Percentiles rank a stretch among this genome's conserved stretches.
Conservation (phyloP, 192 early-diverging fungal species). For the Podila verticillata region DNA sequence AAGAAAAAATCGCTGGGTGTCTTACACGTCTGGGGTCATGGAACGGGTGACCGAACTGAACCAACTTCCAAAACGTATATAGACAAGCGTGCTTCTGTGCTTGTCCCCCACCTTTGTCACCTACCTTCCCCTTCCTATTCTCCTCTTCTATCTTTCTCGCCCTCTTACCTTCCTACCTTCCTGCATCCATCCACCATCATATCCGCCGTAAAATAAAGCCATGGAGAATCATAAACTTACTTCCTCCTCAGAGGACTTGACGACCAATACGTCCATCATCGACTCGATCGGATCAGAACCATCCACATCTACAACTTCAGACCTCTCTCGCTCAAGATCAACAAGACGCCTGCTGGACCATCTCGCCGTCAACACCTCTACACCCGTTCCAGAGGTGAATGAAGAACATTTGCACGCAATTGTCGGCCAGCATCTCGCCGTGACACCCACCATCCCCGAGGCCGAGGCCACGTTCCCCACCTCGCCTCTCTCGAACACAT, state of each 20-base stretch:
- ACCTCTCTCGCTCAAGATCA: constrained; percentile 11
- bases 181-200: neutral
- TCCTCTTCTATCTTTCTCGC: neutral
- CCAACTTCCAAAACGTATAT: neutral
- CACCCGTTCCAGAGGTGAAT: neutral
- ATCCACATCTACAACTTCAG: neutral
- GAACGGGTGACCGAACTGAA: too few species aligned
- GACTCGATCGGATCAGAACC: neutral
- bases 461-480: neutral
- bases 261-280: neutral
- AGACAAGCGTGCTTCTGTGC: neutral
- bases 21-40: neutral
- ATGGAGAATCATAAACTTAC: neutral
- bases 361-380: constrained; percentile 1
- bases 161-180: neutral
- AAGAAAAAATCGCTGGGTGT: neutral
- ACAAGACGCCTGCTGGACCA: constrained; percentile 6
- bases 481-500: neutral
- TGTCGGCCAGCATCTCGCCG: constrained; percentile 22
- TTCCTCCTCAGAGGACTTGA: neutral
- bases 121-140: neutral
- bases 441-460: constrained; percentile 17
- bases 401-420: constrained; percentile 24
- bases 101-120: neutral
- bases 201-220: neutral